Percentiles rank a stretch among this genome's conserved stretches.
phyloP scores from a whole-genome alignment of 139 green algal genomes.

The Picochlorum sp. region DNA sequence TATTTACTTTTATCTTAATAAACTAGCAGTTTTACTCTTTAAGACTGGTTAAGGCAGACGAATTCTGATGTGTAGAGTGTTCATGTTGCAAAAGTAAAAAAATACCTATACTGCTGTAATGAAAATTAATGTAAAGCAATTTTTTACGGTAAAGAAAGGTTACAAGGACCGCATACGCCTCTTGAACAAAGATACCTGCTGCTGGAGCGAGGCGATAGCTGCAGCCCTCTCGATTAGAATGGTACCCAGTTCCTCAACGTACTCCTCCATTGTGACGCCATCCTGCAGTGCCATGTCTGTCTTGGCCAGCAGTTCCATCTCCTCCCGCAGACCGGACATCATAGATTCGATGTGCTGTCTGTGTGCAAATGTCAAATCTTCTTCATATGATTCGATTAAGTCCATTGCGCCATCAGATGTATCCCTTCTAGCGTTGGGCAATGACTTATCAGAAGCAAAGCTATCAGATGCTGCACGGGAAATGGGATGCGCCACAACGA shows the following conservation, averaged over 20 bases:
- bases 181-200: slow-evolving; percentile 5
- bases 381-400: slow-evolving; percentile 74
- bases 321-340: slow-evolving; percentile 72
- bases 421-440: not conserved
- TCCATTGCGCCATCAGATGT: slow-evolving; percentile 42
- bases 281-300: slow-evolving; percentile 10
- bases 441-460: too few relatives aligned
- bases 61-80: not conserved
- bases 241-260: slow-evolving; percentile 13
- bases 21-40: slow-evolving; percentile 75
- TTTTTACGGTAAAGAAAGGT: not conserved
- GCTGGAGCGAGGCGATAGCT: slow-evolving; percentile 12
- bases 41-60: slow-evolving; percentile 74
- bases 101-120: too few relatives aligned
- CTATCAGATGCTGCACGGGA: too few relatives aligned
- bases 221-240: slow-evolving; percentile 15
- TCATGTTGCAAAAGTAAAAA: too few relatives aligned
- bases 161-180: not conserved
- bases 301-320: slow-evolving; percentile 55
- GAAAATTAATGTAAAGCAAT: too few relatives aligned
- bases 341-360: slow-evolving; percentile 74
- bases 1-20: slow-evolving; percentile 94
- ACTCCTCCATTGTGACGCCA: slow-evolving; percentile 5
- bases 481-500: too few relatives aligned
- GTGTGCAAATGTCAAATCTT: slow-evolving; percentile 80